Conservation (phyloP, 768 basidiomycete species). For the Kwoniella dejecticola region DNA sequence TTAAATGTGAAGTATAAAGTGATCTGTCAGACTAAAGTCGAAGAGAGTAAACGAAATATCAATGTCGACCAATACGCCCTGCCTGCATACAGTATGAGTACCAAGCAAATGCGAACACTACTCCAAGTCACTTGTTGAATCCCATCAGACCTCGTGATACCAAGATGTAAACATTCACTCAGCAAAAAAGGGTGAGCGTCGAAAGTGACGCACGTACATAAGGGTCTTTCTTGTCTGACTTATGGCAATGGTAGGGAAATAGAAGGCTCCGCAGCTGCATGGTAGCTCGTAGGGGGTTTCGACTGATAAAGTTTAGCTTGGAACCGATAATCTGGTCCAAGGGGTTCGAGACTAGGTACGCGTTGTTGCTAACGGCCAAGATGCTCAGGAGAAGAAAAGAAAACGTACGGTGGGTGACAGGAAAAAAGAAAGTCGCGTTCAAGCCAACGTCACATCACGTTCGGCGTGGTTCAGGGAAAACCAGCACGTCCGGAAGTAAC, state of each 20-base stretch:
- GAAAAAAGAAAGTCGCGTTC: constrained; percentile 7
- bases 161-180: background rate
- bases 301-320: too few relatives aligned
- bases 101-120: constrained; percentile 4
- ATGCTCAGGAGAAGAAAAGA: background rate
- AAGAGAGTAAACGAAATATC: background rate
- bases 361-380: background rate
- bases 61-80: background rate
- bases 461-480: too few relatives aligned
- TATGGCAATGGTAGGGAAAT: too few relatives aligned
- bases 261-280: too few relatives aligned
- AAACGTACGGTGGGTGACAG: background rate
- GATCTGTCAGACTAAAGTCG: constrained; percentile 2
- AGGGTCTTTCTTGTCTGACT: too few relatives aligned
- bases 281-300: too few relatives aligned
- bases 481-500: constrained; percentile 6
- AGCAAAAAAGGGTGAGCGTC: background rate
- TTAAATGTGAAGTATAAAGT: constrained; percentile 1
- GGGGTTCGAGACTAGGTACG: background rate
- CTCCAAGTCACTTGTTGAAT: background rate
- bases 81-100: constrained; percentile 3
- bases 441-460: background rate
- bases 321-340: constrained; percentile 8
- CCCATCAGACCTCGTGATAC: background rate
- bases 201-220: constrained; percentile 12